These are phyloP conservation scores for Paraphysoderma sedebokerense DNA, from an alignment of 371 early-diverging fungal species.

Conservation along the genomic window DNA sequence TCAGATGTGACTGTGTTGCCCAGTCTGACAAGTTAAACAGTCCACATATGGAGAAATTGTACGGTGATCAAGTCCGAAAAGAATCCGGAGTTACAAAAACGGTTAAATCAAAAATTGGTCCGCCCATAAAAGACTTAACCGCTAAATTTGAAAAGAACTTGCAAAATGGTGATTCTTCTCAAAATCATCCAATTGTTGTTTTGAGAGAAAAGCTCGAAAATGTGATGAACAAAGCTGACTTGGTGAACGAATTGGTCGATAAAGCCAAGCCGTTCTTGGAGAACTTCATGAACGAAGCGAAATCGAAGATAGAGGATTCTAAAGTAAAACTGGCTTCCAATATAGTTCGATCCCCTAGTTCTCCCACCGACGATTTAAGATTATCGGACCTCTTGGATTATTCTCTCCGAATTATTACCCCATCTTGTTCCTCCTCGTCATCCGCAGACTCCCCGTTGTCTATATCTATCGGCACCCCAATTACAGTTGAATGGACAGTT, in stretches of 20 bases:
- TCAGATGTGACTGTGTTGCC: too few relatives aligned
- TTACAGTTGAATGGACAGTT: slow-evolving; percentile 51
- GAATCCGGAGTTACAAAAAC: slow-evolving; percentile 57
- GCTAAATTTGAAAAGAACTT: too few relatives aligned
- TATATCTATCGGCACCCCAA: slow-evolving; percentile 54
- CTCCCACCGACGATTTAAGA: too few relatives aligned
- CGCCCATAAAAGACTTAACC: background rate
- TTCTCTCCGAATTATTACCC: background rate
- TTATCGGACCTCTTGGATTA: background rate
- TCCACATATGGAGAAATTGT: slow-evolving; percentile 66
- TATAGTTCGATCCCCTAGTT: too few relatives aligned
- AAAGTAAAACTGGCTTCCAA: too few relatives aligned
- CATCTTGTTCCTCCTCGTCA: background rate
- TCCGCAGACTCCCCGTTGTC: background rate
- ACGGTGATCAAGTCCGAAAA: slow-evolving; percentile 55
- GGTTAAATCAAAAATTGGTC: slow-evolving; percentile 11
- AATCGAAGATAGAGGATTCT: too few relatives aligned
- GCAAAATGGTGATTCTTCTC: too few relatives aligned
- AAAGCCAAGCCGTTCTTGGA: slow-evolving; percentile 6
- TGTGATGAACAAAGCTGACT: background rate
- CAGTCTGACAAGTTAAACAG: slow-evolving; percentile 5
- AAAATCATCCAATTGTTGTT: too few relatives aligned
- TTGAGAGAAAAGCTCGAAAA: too few relatives aligned
- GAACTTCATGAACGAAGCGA: too few relatives aligned
- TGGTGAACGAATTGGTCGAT: background rate